Base-by-base conservation (phyloP, 495 filamentous ascomycete genomes). In the Podospora appendiculata region DNA sequence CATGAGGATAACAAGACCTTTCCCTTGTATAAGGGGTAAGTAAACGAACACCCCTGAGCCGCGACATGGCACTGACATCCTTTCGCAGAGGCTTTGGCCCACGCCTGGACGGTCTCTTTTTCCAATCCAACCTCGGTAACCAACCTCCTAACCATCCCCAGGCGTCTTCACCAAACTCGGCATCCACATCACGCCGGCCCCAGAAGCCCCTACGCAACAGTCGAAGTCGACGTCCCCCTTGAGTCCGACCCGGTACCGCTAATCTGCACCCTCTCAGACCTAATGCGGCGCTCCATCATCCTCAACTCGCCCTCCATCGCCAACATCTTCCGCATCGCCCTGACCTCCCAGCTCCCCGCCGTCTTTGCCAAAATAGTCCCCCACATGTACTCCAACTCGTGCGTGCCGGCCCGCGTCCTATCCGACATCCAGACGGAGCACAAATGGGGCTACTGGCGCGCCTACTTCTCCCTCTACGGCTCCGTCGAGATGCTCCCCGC, bases 101-200 rank as follows among this genome's bases (percentile, higher is more conserved):
- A 17, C 64, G 67, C 8, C 58, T 78, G 51, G 75, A 77, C 36
- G 75, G 75, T 1, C 61, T 78, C 8, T 78, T 78, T 56, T 50
- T 76, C 36, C 73, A 78, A 55, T 69, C 63, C 47, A 78, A 76
- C 44, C 61, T 78, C 25, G 25, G 25, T 25, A 25, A 25, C 25
- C 5, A 25, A 25, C 25, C 2, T 5, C 25, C 25, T 25, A 25
- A 25, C 25, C 5, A 25, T 25, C 25, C 5, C 25, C 25, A 14
- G 75, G 70, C 18, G 69, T 78, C 32, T 73, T 78, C 6, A 76
- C 75, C 12, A 76, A 76, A 51, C 60, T 78, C 59, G 67, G 70
- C 35, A 62, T 78, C 35, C 70, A 67, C 66, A 54, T 78, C 39
- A 71, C 68, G 6, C 70, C 70, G 2, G 70, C 73, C 46, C 75